phyloP scores from a whole-genome alignment of 2,329 filamentous ascomycete species.

The Cladosporium velox region DNA sequence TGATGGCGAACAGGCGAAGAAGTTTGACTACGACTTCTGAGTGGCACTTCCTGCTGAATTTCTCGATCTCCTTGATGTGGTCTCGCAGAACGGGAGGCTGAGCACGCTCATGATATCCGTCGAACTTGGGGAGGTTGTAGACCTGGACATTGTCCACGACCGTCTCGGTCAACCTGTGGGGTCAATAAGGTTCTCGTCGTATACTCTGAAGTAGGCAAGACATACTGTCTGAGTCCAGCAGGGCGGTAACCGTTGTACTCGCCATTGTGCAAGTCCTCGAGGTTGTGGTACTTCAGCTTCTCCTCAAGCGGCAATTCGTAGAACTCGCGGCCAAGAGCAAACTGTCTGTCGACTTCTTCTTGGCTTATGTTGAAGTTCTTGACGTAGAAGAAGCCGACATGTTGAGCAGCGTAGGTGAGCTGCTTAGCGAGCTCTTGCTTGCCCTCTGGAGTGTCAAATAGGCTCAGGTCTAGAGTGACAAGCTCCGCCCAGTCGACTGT shows the following conservation, averaged over 20 bases:
- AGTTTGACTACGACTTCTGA: slow-evolving; percentile 59
- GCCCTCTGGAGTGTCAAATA: slow-evolving; percentile 56
- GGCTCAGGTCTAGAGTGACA: slow-evolving; percentile 58
- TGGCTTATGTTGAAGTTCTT: slow-evolving; percentile 63
- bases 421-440: slow-evolving; percentile 57
- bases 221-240: slow-evolving; percentile 14
- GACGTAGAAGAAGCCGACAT: slow-evolving; percentile 63
- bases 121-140: slow-evolving; percentile 54
- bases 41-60: slow-evolving; percentile 54
- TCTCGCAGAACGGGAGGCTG: slow-evolving; percentile 40
- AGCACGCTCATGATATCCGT: slow-evolving; percentile 12
- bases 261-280: slow-evolving; percentile 33
- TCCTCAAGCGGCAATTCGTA: slow-evolving; percentile 60
- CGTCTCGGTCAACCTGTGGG: slow-evolving; percentile 8
- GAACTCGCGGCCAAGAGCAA: slow-evolving; percentile 61
- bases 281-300: slow-evolving; percentile 56
- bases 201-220: neutral
- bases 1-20: slow-evolving; percentile 61
- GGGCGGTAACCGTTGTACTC: slow-evolving; percentile 35
- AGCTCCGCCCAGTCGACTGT: slow-evolving; percentile 55
- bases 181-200: neutral
- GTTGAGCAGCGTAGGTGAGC: slow-evolving; percentile 53
- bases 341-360: slow-evolving; percentile 62
- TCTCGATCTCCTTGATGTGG: slow-evolving; percentile 58
- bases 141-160: slow-evolving; percentile 58